Conservation (phyloP, 139 green algal species). For the Trebouxia sp. region DNA sequence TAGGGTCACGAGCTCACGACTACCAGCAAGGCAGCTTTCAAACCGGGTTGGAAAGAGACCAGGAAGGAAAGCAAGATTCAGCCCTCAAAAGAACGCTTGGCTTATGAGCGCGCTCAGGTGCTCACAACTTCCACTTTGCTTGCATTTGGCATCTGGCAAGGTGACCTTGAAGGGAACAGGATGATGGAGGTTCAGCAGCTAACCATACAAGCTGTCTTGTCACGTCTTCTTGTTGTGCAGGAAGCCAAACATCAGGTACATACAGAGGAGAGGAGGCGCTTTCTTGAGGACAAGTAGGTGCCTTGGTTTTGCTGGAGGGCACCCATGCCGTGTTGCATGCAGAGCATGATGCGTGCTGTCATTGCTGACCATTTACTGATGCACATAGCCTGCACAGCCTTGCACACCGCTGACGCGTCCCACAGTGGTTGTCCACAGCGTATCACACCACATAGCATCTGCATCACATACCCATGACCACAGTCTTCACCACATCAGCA, state of each 20-base stretch:
- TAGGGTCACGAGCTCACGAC: background rate
- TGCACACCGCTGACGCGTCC: too few species aligned
- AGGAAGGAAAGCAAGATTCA: conserved; percentile 5
- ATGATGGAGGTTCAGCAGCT: too few species aligned
- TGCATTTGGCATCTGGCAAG: background rate
- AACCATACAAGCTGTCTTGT: too few species aligned
- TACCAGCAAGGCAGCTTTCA: conserved; percentile 1
- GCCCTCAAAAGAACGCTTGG: background rate
- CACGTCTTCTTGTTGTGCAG: background rate
- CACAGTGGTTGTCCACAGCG: too few species aligned
- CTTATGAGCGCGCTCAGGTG: background rate
- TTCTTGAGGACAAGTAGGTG: conserved; percentile 6
- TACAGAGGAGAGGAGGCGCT: background rate
- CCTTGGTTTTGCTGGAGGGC: too few species aligned
- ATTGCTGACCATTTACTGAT: too few species aligned
- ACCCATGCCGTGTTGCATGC: too few species aligned
- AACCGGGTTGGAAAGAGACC: conserved; percentile 14
- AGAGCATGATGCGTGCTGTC: too few species aligned
- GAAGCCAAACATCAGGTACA: background rate
- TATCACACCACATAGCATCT: too few species aligned
- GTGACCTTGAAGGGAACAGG: background rate
- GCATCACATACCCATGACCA: too few species aligned
- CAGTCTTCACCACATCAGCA: too few species aligned
- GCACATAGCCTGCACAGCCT: too few species aligned
- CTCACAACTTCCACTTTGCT: background rate